A percentile compares a stretch with the other conserved stretches of the same genome.
Conservation (phyloP, 1,284 basidiomycete genomes). For the Cystobasidium slooffiae region DNA sequence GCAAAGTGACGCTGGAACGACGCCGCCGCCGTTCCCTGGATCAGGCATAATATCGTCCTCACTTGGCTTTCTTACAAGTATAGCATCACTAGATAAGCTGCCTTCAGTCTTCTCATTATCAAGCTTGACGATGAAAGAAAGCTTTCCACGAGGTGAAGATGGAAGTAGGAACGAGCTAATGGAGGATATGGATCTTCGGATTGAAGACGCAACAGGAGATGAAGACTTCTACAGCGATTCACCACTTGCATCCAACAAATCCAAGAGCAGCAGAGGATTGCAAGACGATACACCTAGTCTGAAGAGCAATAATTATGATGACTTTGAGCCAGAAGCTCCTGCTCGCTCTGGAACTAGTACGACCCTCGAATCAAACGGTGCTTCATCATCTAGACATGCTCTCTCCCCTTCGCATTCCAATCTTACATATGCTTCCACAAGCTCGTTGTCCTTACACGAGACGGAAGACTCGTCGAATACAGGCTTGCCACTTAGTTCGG, state of each 20-base stretch:
- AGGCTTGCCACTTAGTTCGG: background rate
- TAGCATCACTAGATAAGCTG: conserved; percentile 21
- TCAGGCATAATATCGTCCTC: conserved; percentile 28
- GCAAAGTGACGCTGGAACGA: background rate
- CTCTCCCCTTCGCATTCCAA: background rate
- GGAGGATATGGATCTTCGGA: conserved; percentile 19
- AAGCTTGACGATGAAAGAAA: background rate
- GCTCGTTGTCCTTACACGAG: conserved; percentile 3
- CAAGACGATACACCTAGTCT: conserved; percentile 6
- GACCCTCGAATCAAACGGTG: conserved; percentile 13
- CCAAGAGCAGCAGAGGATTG: background rate
- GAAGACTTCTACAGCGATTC: conserved; percentile 13
- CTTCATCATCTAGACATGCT: background rate
- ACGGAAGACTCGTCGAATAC: background rate
- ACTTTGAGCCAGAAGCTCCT: background rate
- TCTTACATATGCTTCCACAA: conserved; percentile 18
- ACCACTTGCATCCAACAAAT: background rate
- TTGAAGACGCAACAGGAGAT: conserved; percentile 22
- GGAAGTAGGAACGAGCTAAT: background rate
- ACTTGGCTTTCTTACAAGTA: conserved; percentile 25
- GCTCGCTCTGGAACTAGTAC: conserved; percentile 12
- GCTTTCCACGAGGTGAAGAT: conserved; percentile 21
- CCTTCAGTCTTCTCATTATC: conserved; percentile 20
- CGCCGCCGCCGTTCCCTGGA: background rate
- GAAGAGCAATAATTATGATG: background rate